A percentile compares a stretch with the other conserved stretches of the same genome.
phyloP scores from a whole-genome alignment of 2,329 filamentous ascomycete species.

The Cryphonectria parasitica region DNA sequence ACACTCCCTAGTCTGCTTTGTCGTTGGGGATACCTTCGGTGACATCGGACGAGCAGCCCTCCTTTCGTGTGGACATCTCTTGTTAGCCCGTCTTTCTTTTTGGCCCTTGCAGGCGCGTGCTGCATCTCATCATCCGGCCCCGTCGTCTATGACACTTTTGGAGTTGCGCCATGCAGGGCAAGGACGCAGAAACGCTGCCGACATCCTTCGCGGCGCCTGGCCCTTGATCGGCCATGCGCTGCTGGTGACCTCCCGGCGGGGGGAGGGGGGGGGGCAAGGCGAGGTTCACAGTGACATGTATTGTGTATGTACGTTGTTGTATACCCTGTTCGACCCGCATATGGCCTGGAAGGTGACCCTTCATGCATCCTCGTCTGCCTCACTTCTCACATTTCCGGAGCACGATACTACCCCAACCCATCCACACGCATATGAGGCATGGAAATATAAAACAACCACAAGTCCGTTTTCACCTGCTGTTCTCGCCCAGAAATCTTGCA shows the following conservation, averaged over 20 bases:
- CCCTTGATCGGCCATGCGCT: slow-evolving; percentile 7
- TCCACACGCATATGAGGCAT: slow-evolving; percentile 15
- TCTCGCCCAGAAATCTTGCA: slow-evolving; percentile 11
- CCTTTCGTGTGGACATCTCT: neutral
- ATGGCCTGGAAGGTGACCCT: neutral
- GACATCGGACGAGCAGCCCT: slow-evolving; percentile 22
- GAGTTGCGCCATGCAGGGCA: slow-evolving; percentile 1
- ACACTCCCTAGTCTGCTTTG: slow-evolving; percentile 1
- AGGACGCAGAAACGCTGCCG: neutral
- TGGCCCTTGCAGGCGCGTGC: slow-evolving; percentile 12
- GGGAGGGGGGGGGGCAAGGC: neutral
- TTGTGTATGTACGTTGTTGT: neutral
- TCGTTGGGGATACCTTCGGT: slow-evolving; percentile 11
- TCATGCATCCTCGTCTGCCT: slow-evolving; percentile 27
- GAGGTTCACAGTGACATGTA: neutral
- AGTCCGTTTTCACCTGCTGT: slow-evolving; percentile 10
- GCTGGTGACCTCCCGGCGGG: neutral
- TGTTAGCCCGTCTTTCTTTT: slow-evolving; percentile 5
- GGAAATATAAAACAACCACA: slow-evolving; percentile 25
- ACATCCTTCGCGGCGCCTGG: slow-evolving; percentile 1
- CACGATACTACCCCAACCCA: slow-evolving; percentile 28
- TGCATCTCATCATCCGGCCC: neutral
- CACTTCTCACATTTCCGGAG: slow-evolving; percentile 22
- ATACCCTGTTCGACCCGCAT: neutral
- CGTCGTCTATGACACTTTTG: neutral